Evolutionary conservation across 2,329 filamentous ascomycete genomes (phyloP).

Genomic region (Diaporthe velutina): DNA sequence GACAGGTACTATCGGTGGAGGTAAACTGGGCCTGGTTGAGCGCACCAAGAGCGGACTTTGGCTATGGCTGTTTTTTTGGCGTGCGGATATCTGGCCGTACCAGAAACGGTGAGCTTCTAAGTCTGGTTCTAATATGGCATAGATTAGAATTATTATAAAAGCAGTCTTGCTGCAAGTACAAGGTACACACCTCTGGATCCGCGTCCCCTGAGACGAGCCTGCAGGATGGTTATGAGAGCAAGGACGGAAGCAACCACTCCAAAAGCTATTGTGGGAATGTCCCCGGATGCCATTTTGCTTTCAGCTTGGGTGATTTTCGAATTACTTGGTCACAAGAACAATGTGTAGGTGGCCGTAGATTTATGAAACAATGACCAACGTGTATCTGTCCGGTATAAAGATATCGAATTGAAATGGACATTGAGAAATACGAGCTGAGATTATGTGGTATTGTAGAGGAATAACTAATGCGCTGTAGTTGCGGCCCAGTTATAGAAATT

Average conservation of each 20-base stretch:
- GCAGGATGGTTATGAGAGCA: not conserved
- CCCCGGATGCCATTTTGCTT: not conserved
- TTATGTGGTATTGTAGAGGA: not conserved
- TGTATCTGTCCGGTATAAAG: no score
- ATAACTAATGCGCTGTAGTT: not conserved
- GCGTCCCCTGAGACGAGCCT: not conserved
- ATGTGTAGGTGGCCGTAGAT: not conserved
- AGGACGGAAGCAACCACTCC: not conserved
- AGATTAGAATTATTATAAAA: not conserved
- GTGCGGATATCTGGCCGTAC: not conserved
- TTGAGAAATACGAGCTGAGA: not conserved
- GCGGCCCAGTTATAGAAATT: not conserved
- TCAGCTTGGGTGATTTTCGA: no score
- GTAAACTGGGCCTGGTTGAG: not conserved
- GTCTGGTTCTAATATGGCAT: not conserved
- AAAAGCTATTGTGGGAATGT: not conserved
- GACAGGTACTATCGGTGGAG: not conserved
- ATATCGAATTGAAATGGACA: not conserved
- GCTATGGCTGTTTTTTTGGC: not conserved
- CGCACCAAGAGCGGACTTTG: no score
- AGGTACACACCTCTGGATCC: not conserved
- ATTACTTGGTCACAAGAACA: not conserved
- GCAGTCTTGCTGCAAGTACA: not conserved
- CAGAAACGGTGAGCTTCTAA: not conserved
- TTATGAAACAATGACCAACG: no score